Conservation (phyloP, 2,329 filamentous ascomycete species). For the Lasiodiplodia sp. region DNA sequence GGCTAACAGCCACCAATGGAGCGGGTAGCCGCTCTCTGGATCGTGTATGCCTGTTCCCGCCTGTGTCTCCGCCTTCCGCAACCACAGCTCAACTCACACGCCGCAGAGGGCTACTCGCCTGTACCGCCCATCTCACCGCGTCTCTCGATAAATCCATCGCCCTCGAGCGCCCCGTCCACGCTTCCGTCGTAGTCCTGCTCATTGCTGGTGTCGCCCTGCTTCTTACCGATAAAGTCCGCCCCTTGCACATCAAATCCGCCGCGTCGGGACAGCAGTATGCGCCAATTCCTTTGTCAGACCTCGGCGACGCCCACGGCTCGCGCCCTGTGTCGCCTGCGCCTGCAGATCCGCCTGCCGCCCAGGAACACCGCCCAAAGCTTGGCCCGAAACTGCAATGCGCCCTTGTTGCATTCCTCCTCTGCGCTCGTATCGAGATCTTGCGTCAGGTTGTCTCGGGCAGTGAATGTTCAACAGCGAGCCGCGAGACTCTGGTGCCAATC, state of each 20-base stretch:
- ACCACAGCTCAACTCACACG: neutral
- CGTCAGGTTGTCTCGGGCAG: conserved; percentile 40
- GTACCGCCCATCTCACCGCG: conserved; percentile 43
- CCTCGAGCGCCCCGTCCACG: conserved; percentile 47
- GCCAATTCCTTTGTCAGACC: conserved; percentile 40
- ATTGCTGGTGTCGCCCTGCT: conserved; percentile 43
- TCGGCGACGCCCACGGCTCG: neutral
- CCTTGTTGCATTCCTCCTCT: conserved; percentile 41
- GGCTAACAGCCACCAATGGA: conserved; percentile 21
- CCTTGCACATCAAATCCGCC: neutral
- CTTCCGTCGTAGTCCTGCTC: conserved; percentile 41
- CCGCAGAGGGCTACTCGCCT: conserved; percentile 45
- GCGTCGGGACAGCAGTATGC: conserved; percentile 35
- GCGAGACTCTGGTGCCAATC: neutral
- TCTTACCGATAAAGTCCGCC: conserved; percentile 9
- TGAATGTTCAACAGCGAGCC: conserved; percentile 38
- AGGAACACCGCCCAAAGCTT: neutral
- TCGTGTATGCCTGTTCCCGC: conserved; percentile 7
- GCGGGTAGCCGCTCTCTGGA: conserved; percentile 15
- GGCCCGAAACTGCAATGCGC: conserved; percentile 21
- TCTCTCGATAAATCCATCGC: conserved; percentile 44
- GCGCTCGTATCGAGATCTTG: conserved; percentile 42
- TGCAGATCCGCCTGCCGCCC: neutral
- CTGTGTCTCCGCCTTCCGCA: neutral
- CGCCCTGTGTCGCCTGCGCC: neutral